Conservation (phyloP, 805 yeast species). For the Hemisphaericaspora nanyangensis region DNA sequence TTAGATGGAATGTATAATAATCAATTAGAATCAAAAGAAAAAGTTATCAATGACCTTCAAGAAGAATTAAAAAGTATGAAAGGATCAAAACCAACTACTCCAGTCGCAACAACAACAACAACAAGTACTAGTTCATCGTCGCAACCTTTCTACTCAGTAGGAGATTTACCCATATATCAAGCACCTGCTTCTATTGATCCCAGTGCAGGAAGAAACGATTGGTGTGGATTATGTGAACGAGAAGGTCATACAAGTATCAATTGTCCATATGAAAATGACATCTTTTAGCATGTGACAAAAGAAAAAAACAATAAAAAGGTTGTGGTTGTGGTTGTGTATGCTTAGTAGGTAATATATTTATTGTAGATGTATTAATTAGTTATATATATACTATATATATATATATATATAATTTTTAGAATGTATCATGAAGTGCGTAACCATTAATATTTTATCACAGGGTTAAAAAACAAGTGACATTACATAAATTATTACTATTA, state of each 20-base stretch:
- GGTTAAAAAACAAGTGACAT: too few species aligned
- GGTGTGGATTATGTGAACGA: conserved; percentile 94
- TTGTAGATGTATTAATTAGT: neutral
- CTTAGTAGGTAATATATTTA: too few species aligned
- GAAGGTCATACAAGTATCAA: conserved; percentile 84
- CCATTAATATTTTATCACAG: too few species aligned
- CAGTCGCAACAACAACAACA: neutral
- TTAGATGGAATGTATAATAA: conserved; percentile 25
- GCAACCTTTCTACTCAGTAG: neutral
- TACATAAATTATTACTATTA: too few species aligned
- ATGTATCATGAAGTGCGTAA: too few species aligned
- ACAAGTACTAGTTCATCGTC: neutral
- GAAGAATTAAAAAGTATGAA: conserved; percentile 18
- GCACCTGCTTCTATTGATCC: conserved; percentile 56
- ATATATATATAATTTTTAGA: neutral
- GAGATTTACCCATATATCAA: conserved; percentile 41
- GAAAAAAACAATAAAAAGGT: too few species aligned
- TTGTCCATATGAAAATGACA: conserved; percentile 78
- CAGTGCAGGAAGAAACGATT: conserved; percentile 66
- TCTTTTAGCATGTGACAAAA: conserved; percentile 27
- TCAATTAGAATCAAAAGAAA: neutral
- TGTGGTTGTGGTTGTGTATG: neutral
- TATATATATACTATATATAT: too few species aligned
- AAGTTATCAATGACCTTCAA: conserved; percentile 16
- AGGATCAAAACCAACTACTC: conserved; percentile 1